Base-by-base conservation (phyloP, 1,284 basidiomycete genomes). In the Sporisorium iseilematis-ciliati region DNA sequence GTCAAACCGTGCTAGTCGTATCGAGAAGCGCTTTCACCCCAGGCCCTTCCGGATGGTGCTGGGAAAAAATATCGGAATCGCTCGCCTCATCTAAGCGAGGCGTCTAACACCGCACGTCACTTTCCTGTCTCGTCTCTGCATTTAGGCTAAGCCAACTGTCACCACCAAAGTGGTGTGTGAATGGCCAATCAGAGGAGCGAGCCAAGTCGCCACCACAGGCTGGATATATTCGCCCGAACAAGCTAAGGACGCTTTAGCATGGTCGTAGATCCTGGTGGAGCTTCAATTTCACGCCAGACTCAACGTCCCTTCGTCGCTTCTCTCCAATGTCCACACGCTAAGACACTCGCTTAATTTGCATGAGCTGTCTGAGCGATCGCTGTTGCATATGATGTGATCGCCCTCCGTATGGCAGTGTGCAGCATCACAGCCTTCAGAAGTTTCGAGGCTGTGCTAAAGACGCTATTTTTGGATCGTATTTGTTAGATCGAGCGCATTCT, bases 71-170 rank as follows among this genome's bases (percentile, higher is more conserved):
- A 20, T 52, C 42, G 10, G 20, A 33, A 45, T 26, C 48, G 56
- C 62, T 65, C 55, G 56, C 50, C 21, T 46, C 57, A 16, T n/a
- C n/a, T 41, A 56, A 31, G 38, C 57, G 64, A 66, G 52, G 52
- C 57, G 64, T 51, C 64, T 60, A 46, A 55, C 20, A 59, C 31
- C 18, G 57, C 57, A 50, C 63, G 63, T 49, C 63, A 58, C 46
- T 40, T 26, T 40, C 25, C 41, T 18, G 35, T 23, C 51, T 23
- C 11, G 38, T 12, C 38, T 26, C 42, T 7, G 51, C 25, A n/a
- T 23, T 23, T 29, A 23, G 38, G 20, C 50, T 40, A 40, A 25
- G 35, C 21, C 14, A 41, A 35, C 33, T 42, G 45, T 40, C 38
- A 53, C 6, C 20, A 23, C 48, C 48, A 49, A 2, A 16, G 4